Percentiles rank a stretch among this genome's conserved stretches.
phyloP scores from a whole-genome alignment of 208 protist genomes.

The Acanthamoeba sp. region DNA sequence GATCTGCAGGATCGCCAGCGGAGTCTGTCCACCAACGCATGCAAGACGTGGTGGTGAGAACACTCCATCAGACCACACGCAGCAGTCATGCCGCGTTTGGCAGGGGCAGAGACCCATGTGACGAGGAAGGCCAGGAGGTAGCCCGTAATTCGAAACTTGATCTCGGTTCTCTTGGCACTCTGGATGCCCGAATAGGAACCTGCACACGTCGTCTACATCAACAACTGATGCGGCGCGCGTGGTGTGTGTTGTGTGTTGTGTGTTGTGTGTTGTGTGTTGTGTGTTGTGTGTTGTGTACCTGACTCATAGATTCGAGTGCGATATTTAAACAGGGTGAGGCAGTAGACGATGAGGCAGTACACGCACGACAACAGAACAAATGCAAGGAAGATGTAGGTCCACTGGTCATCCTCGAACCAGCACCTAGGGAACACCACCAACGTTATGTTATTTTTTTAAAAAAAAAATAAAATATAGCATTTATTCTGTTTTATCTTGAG shows the following conservation, averaged over 20 bases:
- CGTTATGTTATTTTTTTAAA: neutral
- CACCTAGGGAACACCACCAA: neutral
- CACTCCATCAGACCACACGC: too few relatives aligned
- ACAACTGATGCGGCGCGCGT: neutral
- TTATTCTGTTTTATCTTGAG: neutral
- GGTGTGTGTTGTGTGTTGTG: neutral
- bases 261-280: neutral
- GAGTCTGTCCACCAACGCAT: neutral
- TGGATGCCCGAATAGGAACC: neutral
- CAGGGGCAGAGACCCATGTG: constrained; percentile 1
- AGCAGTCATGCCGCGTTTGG: too few relatives aligned
- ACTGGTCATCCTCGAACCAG: neutral
- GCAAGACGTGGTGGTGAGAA: neutral
- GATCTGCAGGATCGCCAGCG: neutral
- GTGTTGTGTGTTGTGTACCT: neutral
- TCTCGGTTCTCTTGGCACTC: neutral
- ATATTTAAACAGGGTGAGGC: neutral
- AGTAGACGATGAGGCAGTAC: constrained; percentile 10
- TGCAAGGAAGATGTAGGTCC: neutral
- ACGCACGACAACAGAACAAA: neutral
- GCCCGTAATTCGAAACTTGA: neutral
- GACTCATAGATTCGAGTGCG: neutral
- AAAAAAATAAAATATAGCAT: too few relatives aligned
- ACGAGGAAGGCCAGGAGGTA: constrained; percentile 30
- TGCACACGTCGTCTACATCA: neutral